Percentiles rank a stretch among this genome's conserved stretches.
Evolutionary conservation across 2,329 filamentous ascomycete species (phyloP).

Genomic region (Fusarium sp.): DNA sequence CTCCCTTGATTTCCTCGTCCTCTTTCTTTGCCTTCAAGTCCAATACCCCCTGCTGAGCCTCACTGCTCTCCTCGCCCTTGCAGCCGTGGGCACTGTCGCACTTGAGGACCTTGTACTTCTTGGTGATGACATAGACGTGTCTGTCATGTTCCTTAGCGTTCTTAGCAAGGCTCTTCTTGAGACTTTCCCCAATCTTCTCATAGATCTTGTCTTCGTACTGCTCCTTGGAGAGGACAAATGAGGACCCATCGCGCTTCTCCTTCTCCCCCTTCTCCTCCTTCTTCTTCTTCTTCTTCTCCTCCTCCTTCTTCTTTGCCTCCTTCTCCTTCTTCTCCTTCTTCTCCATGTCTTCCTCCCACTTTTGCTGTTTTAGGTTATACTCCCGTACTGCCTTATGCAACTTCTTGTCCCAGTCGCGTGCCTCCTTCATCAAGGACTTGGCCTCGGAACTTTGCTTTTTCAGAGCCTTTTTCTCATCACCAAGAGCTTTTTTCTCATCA

Average conservation of each 20-base stretch:
- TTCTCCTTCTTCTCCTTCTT: background rate
- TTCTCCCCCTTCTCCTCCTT: background rate
- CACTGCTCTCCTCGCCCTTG: background rate
- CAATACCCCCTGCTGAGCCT: background rate
- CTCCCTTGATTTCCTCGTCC: background rate
- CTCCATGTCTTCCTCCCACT: background rate
- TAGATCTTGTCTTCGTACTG: conserved; percentile 30
- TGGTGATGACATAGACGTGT: conserved; percentile 5
- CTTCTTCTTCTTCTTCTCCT: background rate
- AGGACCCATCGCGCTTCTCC: background rate
- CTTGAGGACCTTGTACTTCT: conserved; percentile 11
- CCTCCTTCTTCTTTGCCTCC: background rate
- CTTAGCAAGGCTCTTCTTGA: background rate
- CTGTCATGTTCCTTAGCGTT: background rate
- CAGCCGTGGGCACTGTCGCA: background rate
- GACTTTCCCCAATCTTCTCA: conserved; percentile 1
- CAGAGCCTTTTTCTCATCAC: background rate
- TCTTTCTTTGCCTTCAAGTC: background rate
- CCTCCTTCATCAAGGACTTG: background rate
- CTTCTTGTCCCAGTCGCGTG: background rate
- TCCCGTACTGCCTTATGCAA: background rate
- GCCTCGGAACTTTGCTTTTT: background rate
- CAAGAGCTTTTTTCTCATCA: background rate
- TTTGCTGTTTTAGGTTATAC: background rate
- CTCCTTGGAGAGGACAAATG: background rate